phyloP scores from a whole-genome alignment of 352 stramenopile genomes.

The Phytopythium mirpurense region DNA sequence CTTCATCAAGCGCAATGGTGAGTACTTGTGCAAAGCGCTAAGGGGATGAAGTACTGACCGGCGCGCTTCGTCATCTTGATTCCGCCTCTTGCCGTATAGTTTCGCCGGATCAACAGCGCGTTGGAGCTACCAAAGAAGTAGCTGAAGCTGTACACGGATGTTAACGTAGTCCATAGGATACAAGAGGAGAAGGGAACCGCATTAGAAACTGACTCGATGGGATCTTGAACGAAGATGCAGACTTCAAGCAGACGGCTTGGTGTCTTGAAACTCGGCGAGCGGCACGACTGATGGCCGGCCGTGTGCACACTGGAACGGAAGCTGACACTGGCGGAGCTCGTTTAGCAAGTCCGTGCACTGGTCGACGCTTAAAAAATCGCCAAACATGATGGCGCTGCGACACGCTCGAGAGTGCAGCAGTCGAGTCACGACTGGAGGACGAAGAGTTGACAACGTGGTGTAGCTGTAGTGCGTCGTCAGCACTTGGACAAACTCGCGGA shows the following conservation, averaged over 20 bases:
- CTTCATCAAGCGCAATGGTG: conserved; percentile 63
- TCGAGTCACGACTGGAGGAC: conserved; percentile 72
- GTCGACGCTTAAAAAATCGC: conserved; percentile 64
- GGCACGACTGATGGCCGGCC: conserved; percentile 86
- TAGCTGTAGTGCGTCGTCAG: conserved; percentile 23
- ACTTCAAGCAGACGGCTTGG: neutral
- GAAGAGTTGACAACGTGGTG: conserved; percentile 23
- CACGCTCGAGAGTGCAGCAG: conserved; percentile 87
- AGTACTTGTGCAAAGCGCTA: neutral
- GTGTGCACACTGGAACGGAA: conserved; percentile 91
- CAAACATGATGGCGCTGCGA: conserved; percentile 92
- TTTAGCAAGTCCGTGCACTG: conserved; percentile 73
- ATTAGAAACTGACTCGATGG: no score
- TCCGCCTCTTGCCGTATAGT: conserved; percentile 16
- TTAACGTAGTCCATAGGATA: no score
- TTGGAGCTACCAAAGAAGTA: conserved; percentile 30
- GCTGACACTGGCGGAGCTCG: conserved; percentile 61
- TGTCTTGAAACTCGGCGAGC: conserved; percentile 52
- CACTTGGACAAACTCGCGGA: conserved; percentile 81
- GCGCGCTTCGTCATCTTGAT: neutral
- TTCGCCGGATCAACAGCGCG: conserved; percentile 59
- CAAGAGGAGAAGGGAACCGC: no score
- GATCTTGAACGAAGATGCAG: neutral
- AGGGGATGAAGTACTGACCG: neutral
- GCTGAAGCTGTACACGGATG: neutral